Base-by-base conservation (phyloP, 2,329 filamentous ascomycete species). In the Thielaviopsis musarum region DNA sequence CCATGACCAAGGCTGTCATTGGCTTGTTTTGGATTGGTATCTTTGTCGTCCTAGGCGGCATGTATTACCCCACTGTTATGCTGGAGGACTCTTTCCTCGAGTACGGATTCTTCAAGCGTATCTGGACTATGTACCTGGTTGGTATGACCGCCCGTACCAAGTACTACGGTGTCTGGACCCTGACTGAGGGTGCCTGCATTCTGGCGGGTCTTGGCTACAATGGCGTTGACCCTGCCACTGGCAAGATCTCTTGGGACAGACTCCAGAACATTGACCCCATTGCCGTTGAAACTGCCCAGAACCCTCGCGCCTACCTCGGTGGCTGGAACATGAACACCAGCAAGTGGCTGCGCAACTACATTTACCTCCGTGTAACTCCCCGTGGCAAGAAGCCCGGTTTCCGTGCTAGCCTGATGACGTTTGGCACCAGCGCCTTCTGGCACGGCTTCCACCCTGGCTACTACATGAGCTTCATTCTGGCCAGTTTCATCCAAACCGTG, bases 241-340 rank as follows among this genome's bases (percentile, higher is more conserved):
- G 88, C 61, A 89, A 87, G 68, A 84, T 94, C 1, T 87, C 84
- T 61, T 98, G 93, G 74, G 84, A 95, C 67, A 83, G 91, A 28
- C 75, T 97, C 19, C 85, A 88, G 65, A 98, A 98, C 68, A 88
- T 98, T 65, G 83, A 87, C 64, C 87, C 93, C 0, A 85, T 83
- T 78, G 82, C 81, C 2, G 87, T 98, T 28, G 93, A 98, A 73
- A 77, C 82, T 0, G 93, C 91, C 0, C 91, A 96, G 72, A 98
- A 97, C 69, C 87, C 88, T n/a, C 84, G 91, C 58, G 90, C 82
- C 1, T 97, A 93, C 66, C 78, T 98, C 2, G 91, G 85, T 55
- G 87, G 83, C 67, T 98, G 93, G 93, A 98, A 98, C 71, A 95
- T 96, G 75, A 97, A 97, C 72, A 98, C 93, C 13, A 98, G 96